Evolutionary conservation across 2,329 filamentous ascomycete species (phyloP).

Genomic region (Paramyrothecium sp.): DNA sequence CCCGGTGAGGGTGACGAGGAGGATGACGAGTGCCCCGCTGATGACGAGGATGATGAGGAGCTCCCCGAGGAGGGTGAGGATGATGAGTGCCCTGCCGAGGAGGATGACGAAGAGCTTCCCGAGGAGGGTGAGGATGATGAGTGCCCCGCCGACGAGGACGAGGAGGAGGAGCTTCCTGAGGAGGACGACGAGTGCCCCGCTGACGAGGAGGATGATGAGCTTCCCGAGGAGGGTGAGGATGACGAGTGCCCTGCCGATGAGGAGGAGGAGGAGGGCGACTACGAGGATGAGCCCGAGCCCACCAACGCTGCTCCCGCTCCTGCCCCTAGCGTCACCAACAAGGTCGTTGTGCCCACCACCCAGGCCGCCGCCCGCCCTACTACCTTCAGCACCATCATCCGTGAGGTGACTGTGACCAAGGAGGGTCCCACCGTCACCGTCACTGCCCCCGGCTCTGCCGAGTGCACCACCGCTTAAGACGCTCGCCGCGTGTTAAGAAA

Average conservation of each 20-base stretch:
- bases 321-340: constrained; percentile 1
- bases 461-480: constrained; percentile 2
- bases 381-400: constrained; percentile 1
- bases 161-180: not conserved
- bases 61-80: constrained; percentile 13
- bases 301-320: not conserved
- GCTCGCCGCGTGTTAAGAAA: too few relatives aligned
- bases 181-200: constrained; percentile 9
- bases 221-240: constrained; percentile 4
- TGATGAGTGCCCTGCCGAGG: constrained; percentile 3
- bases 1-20: constrained; percentile 10
- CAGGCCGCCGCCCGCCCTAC: not conserved
- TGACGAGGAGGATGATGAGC: not conserved
- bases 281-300: constrained; percentile 7
- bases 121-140: constrained; percentile 13
- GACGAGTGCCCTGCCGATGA: constrained; percentile 4
- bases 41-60: constrained; percentile 3
- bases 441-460: constrained; percentile 1
- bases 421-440: not conserved
- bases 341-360: not conserved
- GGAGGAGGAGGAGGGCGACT: constrained; percentile 9
- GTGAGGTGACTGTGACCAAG: not conserved
- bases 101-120: constrained; percentile 8
- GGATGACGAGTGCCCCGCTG: constrained; percentile 8
- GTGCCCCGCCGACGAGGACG: constrained; percentile 14